Base-by-base conservation (phyloP, 495 filamentous ascomycete species). In the Cercophora sp. region DNA sequence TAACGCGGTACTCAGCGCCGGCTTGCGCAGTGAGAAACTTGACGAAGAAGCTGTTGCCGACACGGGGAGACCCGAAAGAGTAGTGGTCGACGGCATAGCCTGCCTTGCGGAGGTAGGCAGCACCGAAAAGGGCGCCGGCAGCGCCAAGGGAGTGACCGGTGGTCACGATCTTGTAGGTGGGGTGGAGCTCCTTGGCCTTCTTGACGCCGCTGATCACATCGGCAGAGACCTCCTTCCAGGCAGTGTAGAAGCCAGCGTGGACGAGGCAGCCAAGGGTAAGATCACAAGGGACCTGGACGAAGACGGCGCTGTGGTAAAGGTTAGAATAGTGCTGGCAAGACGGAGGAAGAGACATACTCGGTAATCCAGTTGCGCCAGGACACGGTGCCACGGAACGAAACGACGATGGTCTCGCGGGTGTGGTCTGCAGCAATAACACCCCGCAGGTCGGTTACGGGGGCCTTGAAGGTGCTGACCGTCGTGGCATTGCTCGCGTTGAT, bases 131-230 rank as follows among this genome's bases (percentile, higher is more conserved):
- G 18, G 79, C 83, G 25, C 89, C 62, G 3, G 86, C 85, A 36
- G 63, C 87, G 16, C 87, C 87, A 11, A 88, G 76, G 26, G 80
- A 84, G 72, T 89, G 86, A 5, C 87, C 86, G 0, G 83, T 85
- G 16, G 81, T 59, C 6, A 81, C 66, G 44, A 89, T 59, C 19
- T 64, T 69, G 60, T 80, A 86, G 24, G 48, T 61, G 0, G 83
- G 73, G 59, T 85, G 39, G 23, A 64, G 57, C 13, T 44, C 41
- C 23, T 42, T 51, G 19, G 71, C 70, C 8, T 55, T 20, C 11
- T 29, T 39, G 19, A 77, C 48, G 20, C 54, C 62, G 31, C 42
- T 45, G 9, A 68, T 29, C 19, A 61, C 49, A 11, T 29, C 42
- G 1, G 24, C 16, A 29, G 48, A 46, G 41, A 74, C 57, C 55